Evolutionary conservation across 768 basidiomycete genomes (phyloP).

Genomic region (Suillus subluteus): DNA sequence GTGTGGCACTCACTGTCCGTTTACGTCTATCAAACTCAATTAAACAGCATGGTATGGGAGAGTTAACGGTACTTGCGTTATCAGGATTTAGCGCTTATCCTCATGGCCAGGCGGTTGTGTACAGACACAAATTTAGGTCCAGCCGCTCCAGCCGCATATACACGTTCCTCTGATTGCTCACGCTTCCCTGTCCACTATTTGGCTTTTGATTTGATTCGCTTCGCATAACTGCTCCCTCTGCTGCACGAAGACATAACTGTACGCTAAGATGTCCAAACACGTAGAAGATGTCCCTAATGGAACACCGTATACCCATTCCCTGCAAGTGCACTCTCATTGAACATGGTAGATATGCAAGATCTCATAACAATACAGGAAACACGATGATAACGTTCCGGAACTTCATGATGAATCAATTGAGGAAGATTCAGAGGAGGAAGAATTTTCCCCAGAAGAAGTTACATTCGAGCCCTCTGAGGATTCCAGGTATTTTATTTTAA

Average conservation of each 20-base stretch:
- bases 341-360: not conserved
- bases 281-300: not conserved
- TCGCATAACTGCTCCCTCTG: not conserved
- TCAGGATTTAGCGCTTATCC: not conserved
- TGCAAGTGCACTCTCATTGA: not conserved
- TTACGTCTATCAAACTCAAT: not conserved
- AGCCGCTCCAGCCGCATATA: not conserved
- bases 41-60: not conserved
- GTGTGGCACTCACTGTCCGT: not conserved
- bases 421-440: not conserved
- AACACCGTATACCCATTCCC: not conserved
- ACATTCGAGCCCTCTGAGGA: not conserved
- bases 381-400: not conserved
- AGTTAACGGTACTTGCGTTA: not conserved
- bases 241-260: not conserved
- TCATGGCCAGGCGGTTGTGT: not conserved
- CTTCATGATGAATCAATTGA: not conserved
- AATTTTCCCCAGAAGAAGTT: not conserved
- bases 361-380: not conserved
- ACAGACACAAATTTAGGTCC: not conserved
- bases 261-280: not conserved
- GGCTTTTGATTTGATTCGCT: not conserved
- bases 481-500: not conserved
- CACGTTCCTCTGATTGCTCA: not conserved
- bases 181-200: not conserved